Base-by-base conservation (phyloP, 2,329 filamentous ascomycete species). In the Biscogniauxia marginata region DNA sequence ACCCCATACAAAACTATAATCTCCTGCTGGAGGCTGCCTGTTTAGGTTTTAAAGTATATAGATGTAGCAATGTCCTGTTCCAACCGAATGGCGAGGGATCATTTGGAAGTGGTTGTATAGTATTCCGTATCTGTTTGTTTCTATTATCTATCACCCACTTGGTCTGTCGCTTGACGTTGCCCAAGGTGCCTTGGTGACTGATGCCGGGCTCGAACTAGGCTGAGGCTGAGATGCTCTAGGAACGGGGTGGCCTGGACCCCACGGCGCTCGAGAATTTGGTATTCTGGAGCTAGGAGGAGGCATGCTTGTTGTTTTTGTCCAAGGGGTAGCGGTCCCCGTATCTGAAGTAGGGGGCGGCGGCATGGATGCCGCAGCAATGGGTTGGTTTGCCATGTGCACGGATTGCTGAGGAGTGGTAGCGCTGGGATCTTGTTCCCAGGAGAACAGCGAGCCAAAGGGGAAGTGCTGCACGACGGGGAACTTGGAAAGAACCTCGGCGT, bases 391-490 rank as follows among this genome's bases (percentile, higher is more conserved):
- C 67, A 84, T 77, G 70, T 90, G 86, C 0, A 83, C 74, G 6
- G 83, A 82, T 21, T 77, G 70, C 6, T 75, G 66, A 0, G 80
- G 79, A 1, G 71, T 63, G 1, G 73, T 63, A 1, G 87, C 86
- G 53, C 83, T 75, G 0, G 87, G 87, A 67, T 92, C 87, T 48
- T 72, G 74, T 2, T 90, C 85, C 88, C 89, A 93, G 39, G 82
- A 84, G 69, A 93, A 91, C n/a, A 95, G 76, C 5, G 86, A 88
- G 22, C 90, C 90, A 63, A 95, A 93, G 2, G 82, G 84, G 64
- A 95, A 98, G 74, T 99, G 95, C 74, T 99, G 95, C n/a, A 99
- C 91, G 2, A 99, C 95, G 2, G 95, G 95, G 69, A 97, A 97
- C 73, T 99, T 99, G 43, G 90, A 91, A 13, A 99, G 79, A 3